phyloP scores from a whole-genome alignment of 2,329 filamentous ascomycete species.

The Endocalyx cinctus region DNA sequence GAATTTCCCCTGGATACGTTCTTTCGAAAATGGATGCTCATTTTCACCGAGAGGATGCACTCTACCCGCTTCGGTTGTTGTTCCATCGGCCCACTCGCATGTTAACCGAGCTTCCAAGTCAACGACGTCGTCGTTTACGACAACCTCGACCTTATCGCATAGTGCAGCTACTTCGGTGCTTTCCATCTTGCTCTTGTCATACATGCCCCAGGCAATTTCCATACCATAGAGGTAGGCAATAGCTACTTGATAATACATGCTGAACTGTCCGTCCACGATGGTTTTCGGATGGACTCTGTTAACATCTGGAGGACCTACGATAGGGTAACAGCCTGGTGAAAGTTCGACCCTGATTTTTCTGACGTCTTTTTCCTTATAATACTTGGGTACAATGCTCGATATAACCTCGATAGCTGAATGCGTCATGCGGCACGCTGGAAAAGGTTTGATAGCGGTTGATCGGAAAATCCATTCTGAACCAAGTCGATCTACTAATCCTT shows the following conservation, averaged over 20 bases:
- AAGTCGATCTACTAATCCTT: constrained; percentile 12
- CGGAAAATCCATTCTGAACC: constrained; percentile 18
- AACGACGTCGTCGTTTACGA: constrained; percentile 8
- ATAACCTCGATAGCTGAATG: constrained; percentile 24
- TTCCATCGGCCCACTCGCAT: constrained; percentile 11
- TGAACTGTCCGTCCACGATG: constrained; percentile 25
- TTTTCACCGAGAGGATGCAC: constrained; percentile 17
- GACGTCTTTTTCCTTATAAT: constrained; percentile 5
- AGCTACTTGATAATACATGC: constrained; percentile 25
- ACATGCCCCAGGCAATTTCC: constrained; percentile 19
- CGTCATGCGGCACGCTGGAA: constrained; percentile 22
- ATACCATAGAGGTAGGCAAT: constrained; percentile 19
- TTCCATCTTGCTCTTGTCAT: constrained; percentile 16
- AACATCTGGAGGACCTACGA: constrained; percentile 16
- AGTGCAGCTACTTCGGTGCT: constrained; percentile 12
- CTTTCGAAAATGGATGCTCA: constrained; percentile 15
- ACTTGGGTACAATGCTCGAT: constrained; percentile 7
- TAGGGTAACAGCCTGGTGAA: constrained; percentile 14
- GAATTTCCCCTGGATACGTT: constrained; percentile 19
- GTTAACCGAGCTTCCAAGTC: constrained; percentile 12
- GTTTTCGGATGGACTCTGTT: constrained; percentile 22
- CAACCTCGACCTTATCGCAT: constrained; percentile 15
- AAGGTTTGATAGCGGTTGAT: constrained; percentile 21
- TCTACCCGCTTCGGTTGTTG: constrained; percentile 8
- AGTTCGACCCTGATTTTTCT: constrained; percentile 15